These are phyloP conservation scores for Alternaria atra DNA, from an alignment of 2,329 filamentous ascomycete species.

Conservation along the genomic window DNA sequence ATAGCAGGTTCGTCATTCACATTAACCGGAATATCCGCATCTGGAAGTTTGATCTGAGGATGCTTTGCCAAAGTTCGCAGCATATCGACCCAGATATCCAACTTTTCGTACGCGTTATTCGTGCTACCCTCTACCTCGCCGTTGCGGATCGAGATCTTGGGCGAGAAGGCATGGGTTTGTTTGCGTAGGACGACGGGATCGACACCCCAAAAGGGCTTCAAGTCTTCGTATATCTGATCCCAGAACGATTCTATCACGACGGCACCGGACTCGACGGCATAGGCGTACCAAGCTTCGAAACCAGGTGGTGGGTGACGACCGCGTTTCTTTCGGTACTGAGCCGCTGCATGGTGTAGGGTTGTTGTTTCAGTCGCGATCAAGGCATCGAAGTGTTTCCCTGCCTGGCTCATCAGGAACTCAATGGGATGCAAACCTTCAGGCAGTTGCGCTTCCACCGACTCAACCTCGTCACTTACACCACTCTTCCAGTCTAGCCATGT, in stretches of 20 bases:
- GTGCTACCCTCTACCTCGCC: constrained; percentile 45
- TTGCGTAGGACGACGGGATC: background rate
- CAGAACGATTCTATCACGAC: background rate
- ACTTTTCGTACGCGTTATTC: constrained; percentile 41
- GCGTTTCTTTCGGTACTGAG: background rate
- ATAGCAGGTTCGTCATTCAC: constrained; percentile 59
- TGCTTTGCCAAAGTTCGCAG: constrained; percentile 49
- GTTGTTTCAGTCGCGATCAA: background rate
- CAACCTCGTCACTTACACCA: no score
- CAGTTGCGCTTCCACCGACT: no score
- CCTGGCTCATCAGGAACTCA: no score
- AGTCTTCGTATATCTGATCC: background rate
- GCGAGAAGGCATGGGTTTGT: constrained; percentile 7
- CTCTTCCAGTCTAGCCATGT: no score
- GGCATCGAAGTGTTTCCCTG: no score
- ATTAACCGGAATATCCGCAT: constrained; percentile 59
- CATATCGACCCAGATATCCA: constrained; percentile 53
- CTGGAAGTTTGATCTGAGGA: constrained; percentile 55
- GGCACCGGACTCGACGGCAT: background rate
- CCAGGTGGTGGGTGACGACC: background rate
- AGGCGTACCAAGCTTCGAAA: background rate
- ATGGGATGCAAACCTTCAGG: no score
- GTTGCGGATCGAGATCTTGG: constrained; percentile 53
- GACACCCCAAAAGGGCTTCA: background rate
- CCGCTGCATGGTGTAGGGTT: background rate